Conservation (phyloP, 164 flowering plant species). For the Umbellularia californica region DNA sequence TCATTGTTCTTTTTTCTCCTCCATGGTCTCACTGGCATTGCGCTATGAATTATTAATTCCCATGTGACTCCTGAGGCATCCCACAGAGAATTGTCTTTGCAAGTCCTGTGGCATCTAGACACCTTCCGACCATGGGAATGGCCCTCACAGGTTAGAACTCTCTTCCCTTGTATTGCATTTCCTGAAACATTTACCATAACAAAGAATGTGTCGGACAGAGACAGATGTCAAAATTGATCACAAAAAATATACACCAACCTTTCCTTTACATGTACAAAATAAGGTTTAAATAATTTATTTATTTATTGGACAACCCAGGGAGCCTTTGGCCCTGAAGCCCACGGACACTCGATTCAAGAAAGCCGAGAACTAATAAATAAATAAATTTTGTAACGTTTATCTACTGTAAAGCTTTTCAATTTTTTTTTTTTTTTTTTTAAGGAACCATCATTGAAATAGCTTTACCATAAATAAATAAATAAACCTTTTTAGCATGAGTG, state of each 20-base stretch:
- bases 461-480: too few species aligned
- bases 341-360: too few species aligned
- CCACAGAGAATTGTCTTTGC: not conserved
- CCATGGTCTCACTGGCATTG: not conserved
- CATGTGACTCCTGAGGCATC: not conserved
- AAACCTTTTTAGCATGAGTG: not conserved
- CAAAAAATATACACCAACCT: not conserved
- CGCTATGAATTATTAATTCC: conserved; percentile 1
- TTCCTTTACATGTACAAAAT: not conserved
- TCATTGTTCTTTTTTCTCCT: not conserved
- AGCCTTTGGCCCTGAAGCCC: too few species aligned
- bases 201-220: not conserved
- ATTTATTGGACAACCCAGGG: too few species aligned
- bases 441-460: too few species aligned
- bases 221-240: not conserved
- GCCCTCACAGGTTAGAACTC: conserved; percentile 28
- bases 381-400: too few species aligned
- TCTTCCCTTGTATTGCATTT: conserved; percentile 66
- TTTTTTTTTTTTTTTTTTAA: too few species aligned
- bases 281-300: too few species aligned
- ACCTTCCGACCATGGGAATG: not conserved
- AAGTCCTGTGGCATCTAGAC: conserved; percentile 9
- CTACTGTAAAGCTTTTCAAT: too few species aligned
- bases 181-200: conserved; percentile 35
- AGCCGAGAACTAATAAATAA: too few species aligned